A percentile compares a stretch with the other conserved stretches of the same genome.
These are phyloP conservation scores for Hypholoma fasciculare DNA, from an alignment of 768 basidiomycete genomes.

Conservation along the genomic window DNA sequence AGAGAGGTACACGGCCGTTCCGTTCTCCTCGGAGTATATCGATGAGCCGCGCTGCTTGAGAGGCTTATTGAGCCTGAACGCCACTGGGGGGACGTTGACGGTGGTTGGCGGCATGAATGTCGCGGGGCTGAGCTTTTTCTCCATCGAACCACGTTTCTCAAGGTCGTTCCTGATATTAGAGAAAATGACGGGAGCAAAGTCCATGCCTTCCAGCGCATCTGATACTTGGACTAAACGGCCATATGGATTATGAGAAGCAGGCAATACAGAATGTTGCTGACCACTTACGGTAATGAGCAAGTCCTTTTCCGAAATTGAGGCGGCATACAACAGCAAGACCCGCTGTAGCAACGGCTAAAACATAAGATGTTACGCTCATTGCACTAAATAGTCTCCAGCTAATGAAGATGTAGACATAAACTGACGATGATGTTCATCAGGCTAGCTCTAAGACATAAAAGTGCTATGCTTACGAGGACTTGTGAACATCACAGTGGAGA, in stretches of 20 bases:
- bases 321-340: constrained; percentile 48
- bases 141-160: constrained; percentile 12
- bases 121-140: neutral
- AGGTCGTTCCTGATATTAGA: constrained; percentile 20
- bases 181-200: constrained; percentile 45
- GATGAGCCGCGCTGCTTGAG: constrained; percentile 18
- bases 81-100: constrained; percentile 5
- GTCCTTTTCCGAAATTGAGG: constrained; percentile 53
- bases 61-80: neutral
- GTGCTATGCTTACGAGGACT: constrained; percentile 34
- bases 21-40: constrained; percentile 24
- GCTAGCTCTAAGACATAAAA: neutral
- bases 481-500: constrained; percentile 43
- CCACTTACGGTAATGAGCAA: constrained; percentile 50
- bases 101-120: neutral
- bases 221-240: constrained; percentile 35
- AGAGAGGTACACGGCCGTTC: constrained; percentile 25
- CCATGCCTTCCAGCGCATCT: constrained; percentile 38
- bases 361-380: constrained; percentile 41
- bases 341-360: constrained; percentile 40
- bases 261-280: neutral
- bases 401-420: constrained; percentile 42
- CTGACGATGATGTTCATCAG: constrained; percentile 19
- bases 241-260: neutral
- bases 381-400: constrained; percentile 51